Base-by-base conservation (phyloP, 2,329 filamentous ascomycete species). In the Cadophora sp. region DNA sequence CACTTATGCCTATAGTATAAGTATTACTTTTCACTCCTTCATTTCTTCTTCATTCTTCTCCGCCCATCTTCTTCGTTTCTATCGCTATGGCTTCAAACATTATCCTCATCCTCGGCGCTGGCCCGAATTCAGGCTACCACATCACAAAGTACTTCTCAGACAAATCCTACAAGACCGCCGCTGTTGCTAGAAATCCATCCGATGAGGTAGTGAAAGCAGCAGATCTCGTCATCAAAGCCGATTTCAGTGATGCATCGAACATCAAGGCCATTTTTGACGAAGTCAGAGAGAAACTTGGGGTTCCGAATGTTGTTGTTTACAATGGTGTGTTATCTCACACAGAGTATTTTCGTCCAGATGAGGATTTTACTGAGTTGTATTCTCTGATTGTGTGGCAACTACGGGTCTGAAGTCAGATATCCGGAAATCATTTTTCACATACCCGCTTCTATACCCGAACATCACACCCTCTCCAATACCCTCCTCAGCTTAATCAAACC, bases 261-360 rank as follows among this genome's bases (percentile, higher is more conserved):
- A 74, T 84, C 1, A 65, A 71, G 2, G 66, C 62, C 3, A 74
- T 74, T 3, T 84, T 84, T 72, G 65, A 73, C 1, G 77, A 77
- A 64, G 78, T 82, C 6, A 79, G 79, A 59, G 30, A 68, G 14
- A 45, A 50, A 33, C 62, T 60, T 39, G 76, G 79, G 20, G 62
- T 75, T n/a, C 81, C 81, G 7, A 79, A 77, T 64, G 81, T 84
- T 1, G 79, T 82, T 18, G 75, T 83, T 1, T 82, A 82, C 67
- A 83, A 82, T 69, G 76, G 76, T 78, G 73, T 24, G 55, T 20
- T 22, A 27, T 20, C 11, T 39, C 36, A 39, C 11, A 9, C 36
- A 13, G 36, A 13, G 7, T 2, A 4, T 39, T 9, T 39, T 13
- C 2, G 7, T 39, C 11, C 36, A 11, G 36, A 39, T 39, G 4